A percentile compares a stretch with the other conserved stretches of the same genome.
phyloP scores from a whole-genome alignment of 768 basidiomycete genomes.

The Brasilioporus rufonigricans region DNA sequence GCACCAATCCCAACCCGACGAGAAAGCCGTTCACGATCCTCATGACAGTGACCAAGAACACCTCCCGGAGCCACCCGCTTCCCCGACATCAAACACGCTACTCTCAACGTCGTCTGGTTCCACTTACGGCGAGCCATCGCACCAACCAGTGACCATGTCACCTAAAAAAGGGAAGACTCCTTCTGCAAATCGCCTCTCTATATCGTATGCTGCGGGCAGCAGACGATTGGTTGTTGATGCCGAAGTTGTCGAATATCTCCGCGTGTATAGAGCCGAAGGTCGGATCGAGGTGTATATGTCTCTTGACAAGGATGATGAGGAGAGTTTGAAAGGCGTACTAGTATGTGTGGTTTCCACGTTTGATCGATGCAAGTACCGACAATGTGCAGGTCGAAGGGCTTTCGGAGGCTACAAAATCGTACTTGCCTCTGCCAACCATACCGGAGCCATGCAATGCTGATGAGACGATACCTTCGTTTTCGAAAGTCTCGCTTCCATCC shows the following conservation, averaged over 20 bases:
- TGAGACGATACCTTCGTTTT: slow-evolving; percentile 71
- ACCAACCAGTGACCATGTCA: slow-evolving; percentile 26
- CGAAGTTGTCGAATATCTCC: slow-evolving; percentile 77
- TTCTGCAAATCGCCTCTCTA: slow-evolving; percentile 86
- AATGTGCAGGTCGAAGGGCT: slow-evolving; percentile 65
- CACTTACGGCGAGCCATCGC: slow-evolving; percentile 45
- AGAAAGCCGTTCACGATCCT: slow-evolving; percentile 17
- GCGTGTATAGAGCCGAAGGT: slow-evolving; percentile 78
- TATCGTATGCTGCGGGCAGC: slow-evolving; percentile 90
- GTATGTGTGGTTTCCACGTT: slow-evolving; percentile 43
- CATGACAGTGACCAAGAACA: slow-evolving; percentile 41
- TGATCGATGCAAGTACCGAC: slow-evolving; percentile 8
- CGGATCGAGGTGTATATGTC: slow-evolving; percentile 79
- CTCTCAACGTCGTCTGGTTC: slow-evolving; percentile 32
- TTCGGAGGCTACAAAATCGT: slow-evolving; percentile 69
- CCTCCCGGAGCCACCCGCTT: slow-evolving; percentile 58
- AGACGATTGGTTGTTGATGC: slow-evolving; percentile 87
- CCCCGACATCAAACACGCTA: slow-evolving; percentile 51
- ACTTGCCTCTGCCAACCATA: slow-evolving; percentile 54
- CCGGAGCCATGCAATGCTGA: slow-evolving; percentile 46
- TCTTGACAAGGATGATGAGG: slow-evolving; percentile 52
- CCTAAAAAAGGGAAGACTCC: slow-evolving; percentile 47
- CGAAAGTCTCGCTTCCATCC: slow-evolving; percentile 48
- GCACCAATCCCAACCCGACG: slow-evolving; percentile 10
- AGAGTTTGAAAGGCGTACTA: slow-evolving; percentile 68